Base-by-base conservation (phyloP, 78 protist genomes). In the Thecamonas trahens region DNA sequence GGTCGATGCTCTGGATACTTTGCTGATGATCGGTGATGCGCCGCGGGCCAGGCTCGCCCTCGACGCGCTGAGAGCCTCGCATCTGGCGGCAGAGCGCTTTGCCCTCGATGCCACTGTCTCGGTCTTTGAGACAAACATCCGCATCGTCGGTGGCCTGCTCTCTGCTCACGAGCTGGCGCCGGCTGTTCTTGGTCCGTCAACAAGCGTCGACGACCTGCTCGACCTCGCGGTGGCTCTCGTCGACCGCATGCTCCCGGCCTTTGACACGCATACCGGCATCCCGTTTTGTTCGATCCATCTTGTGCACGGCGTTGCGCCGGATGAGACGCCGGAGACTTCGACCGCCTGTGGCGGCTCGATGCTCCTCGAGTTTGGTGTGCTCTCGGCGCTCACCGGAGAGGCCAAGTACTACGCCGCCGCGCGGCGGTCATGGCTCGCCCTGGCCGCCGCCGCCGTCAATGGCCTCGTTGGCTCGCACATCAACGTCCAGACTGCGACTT, bases 81-180 rank as follows among this genome's bases (percentile, higher is more conserved):
- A n/a, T n/a, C n/a, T 4, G 22, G 39, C 49, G 8, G 7, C 44
- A 3, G 44, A 8, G 17, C 7, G 17, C 17, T 73, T 73, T 18
- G 77, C 82, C 61, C 17, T 37, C 11, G 82, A 84, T 73, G 58
- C 29, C 22, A 61, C 32, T 26, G 86, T 82, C 31, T 76, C 83
- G 5, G 82, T 81, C 11, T 84, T 84, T 45, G 89, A 84, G 71
- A 83, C 87, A 18, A 81, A 49, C 67, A 84, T 84, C 59, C 74
- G 89, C 24, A 61, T 49, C 37, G 52, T 84, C 54, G 89, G 89
- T 26, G 89, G 87, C 42, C 74, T 83, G 18, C 57, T 83, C 18
- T 11, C 70, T 20, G 64, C 79, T 40, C 84, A 84, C 61, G 3
- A 67, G 22, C 44, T 77, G 5, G 74, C 70, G 22, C 17, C 44